A percentile compares a stretch with the other conserved stretches of the same genome.
phyloP scores from a whole-genome alignment of 2,329 filamentous ascomycete genomes.

The Macroventuria anomochaeta region DNA sequence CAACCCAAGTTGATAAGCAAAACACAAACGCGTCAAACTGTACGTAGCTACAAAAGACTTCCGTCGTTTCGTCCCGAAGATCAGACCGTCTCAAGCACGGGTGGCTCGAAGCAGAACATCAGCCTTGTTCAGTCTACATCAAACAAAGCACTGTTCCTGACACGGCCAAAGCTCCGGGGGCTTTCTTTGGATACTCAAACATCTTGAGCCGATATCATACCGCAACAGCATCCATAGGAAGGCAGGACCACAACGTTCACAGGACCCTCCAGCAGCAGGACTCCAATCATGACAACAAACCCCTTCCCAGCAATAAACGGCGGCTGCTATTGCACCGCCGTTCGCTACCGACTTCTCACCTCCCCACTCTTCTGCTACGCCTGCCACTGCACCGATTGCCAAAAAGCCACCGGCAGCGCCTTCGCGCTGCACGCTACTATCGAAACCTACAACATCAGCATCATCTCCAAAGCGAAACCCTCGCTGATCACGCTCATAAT shows the following conservation, averaged over 20 bases:
- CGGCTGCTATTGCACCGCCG: slow-evolving; percentile 33
- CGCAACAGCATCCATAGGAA: too few species aligned
- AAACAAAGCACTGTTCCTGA: too few species aligned
- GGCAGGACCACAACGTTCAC: too few species aligned
- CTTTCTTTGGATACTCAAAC: too few species aligned
- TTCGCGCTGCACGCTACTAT: slow-evolving; percentile 34
- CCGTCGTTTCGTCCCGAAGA: neutral
- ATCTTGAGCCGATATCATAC: too few species aligned
- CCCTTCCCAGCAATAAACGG: slow-evolving; percentile 42
- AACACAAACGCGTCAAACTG: neutral
- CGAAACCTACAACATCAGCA: slow-evolving; percentile 30
- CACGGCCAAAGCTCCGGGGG: too few species aligned
- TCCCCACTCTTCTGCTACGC: slow-evolving; percentile 40
- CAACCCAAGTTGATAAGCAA: neutral
- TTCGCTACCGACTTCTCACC: slow-evolving; percentile 36
- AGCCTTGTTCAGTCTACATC: too few species aligned
- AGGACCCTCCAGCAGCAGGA: neutral
- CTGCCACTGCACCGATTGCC: slow-evolving; percentile 43
- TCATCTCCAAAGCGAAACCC: slow-evolving; percentile 25
- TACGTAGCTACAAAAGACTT: neutral
- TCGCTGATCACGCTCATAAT: neutral
- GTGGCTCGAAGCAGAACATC: neutral
- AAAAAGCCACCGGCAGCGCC: slow-evolving; percentile 33
- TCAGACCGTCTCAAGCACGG: neutral
- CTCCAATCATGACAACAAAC: slow-evolving; percentile 15